Evolutionary conservation across 345 rosid genomes (phyloP).

Genomic region (Eucalyptus cloeziana): DNA sequence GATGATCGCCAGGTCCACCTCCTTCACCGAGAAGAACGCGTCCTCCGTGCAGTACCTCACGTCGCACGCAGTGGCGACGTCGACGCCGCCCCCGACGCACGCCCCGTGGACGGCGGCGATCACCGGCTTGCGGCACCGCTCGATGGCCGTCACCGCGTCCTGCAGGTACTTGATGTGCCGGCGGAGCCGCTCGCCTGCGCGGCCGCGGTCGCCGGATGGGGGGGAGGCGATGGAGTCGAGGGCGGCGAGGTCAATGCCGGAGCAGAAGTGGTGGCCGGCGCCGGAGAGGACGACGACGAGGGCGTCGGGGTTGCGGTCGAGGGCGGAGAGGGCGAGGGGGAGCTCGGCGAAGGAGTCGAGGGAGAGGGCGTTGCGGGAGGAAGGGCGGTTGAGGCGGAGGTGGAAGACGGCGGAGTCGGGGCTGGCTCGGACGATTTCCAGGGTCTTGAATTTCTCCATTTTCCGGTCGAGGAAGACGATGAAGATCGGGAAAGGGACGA

Average conservation of each 20-base stretch:
- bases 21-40: constrained; percentile 67
- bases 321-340: constrained; percentile 41
- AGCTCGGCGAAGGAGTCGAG: constrained; percentile 58
- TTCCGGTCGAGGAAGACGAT: background rate
- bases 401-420: constrained; percentile 37
- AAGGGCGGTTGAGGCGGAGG: constrained; percentile 50
- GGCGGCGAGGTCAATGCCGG: constrained; percentile 58
- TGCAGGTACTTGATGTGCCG: constrained; percentile 51
- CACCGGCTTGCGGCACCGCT: constrained; percentile 74
- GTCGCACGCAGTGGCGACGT: constrained; percentile 70
- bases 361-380: constrained; percentile 49
- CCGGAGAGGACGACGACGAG: constrained; percentile 45
- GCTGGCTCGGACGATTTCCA: constrained; percentile 21
- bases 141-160: constrained; percentile 64
- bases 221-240: background rate
- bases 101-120: constrained; percentile 65
- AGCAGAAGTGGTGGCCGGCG: constrained; percentile 67
- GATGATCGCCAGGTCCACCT: constrained; percentile 67
- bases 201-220: constrained; percentile 29
- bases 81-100: constrained; percentile 70
- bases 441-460: constrained; percentile 33
- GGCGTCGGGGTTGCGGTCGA: constrained; percentile 54
- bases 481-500: background rate
- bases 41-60: constrained; percentile 54
- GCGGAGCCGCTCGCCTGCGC: constrained; percentile 34